These are phyloP conservation scores for Teratosphaeria nubilosa DNA, from an alignment of 2,329 filamentous ascomycete genomes.

Conservation along the genomic window DNA sequence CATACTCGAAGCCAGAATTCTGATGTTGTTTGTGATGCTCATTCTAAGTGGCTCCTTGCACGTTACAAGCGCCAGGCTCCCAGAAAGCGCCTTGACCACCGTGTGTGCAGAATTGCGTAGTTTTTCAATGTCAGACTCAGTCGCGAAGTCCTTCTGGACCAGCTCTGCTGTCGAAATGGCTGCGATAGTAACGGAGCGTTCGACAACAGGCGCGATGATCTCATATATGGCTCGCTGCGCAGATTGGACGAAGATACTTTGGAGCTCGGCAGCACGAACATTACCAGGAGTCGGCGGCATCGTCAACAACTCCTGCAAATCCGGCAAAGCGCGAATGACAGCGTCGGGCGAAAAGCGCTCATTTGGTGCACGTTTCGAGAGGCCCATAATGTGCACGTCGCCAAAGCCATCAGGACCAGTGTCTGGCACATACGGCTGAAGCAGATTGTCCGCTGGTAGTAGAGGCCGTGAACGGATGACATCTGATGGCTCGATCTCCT, in stretches of 20 bases:
- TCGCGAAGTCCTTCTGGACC: constrained; percentile 91
- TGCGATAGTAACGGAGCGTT: constrained; percentile 93
- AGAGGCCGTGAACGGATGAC: constrained; percentile 66
- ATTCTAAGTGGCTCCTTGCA: constrained; percentile 94
- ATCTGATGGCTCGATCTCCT: constrained; percentile 76
- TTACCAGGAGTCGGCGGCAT: constrained; percentile 71
- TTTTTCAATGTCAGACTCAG: constrained; percentile 80
- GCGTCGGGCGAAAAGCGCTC: constrained; percentile 67
- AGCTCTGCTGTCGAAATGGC: constrained; percentile 94
- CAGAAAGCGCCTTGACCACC: constrained; percentile 90
- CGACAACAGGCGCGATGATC: constrained; percentile 95
- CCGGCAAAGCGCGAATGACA: constrained; percentile 71
- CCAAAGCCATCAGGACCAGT: constrained; percentile 66
- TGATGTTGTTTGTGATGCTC: constrained; percentile 95
- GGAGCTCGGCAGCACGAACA: constrained; percentile 56
- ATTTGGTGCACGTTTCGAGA: constrained; percentile 51
- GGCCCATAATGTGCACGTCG: constrained; percentile 61
- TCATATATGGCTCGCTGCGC: constrained; percentile 86
- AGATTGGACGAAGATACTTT: constrained; percentile 70
- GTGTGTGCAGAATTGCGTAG: constrained; percentile 78
- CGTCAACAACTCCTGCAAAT: constrained; percentile 66
- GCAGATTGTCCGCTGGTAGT: constrained; percentile 22
- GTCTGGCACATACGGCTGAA: constrained; percentile 29
- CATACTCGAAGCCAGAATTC: constrained; percentile 58
- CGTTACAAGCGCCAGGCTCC: constrained; percentile 89